Conservation (phyloP, 2,329 filamentous ascomycete species). For the Fonsecaea multimorphosa region DNA sequence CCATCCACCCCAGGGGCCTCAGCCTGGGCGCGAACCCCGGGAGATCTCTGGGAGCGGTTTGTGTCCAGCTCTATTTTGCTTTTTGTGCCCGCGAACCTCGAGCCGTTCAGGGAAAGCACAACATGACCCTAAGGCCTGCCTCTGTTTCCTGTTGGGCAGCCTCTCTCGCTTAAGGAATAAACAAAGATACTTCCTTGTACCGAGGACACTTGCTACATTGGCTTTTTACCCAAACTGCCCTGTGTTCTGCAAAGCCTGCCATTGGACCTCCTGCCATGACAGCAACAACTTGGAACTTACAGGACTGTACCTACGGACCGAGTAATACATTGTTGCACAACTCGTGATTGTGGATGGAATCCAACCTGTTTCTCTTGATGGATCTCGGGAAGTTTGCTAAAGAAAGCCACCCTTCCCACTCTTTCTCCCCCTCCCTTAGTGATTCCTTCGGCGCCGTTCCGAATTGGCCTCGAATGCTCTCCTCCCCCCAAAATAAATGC, state of each 20-base stretch:
- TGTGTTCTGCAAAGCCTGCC: background rate
- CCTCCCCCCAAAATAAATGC: slow-evolving; percentile 15
- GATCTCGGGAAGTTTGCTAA: background rate
- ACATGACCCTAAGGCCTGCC: background rate
- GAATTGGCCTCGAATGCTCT: slow-evolving; percentile 1
- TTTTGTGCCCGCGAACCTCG: slow-evolving; percentile 16
- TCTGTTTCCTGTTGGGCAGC: background rate
- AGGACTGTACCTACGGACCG: background rate
- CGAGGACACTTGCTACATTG: background rate
- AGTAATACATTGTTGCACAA: background rate
- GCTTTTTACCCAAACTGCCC: background rate
- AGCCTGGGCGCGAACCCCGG: slow-evolving; percentile 6
- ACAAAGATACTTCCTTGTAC: background rate
- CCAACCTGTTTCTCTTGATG: background rate
- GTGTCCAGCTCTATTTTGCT: background rate
- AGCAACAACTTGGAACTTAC: background rate
- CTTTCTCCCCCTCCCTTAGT: slow-evolving; percentile 1
- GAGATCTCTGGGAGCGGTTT: slow-evolving; percentile 11
- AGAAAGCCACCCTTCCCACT: background rate
- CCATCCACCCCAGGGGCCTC: slow-evolving; percentile 2
- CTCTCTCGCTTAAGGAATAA: background rate
- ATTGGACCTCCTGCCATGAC: background rate
- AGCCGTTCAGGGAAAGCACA: slow-evolving; percentile 15
- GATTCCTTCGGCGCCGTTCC: slow-evolving; percentile 16
- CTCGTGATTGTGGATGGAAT: background rate